A percentile compares a stretch with the other conserved stretches of the same genome.
Conservation (phyloP, 306 rosid species). For the Cyamopsis tetragonoloba region DNA sequence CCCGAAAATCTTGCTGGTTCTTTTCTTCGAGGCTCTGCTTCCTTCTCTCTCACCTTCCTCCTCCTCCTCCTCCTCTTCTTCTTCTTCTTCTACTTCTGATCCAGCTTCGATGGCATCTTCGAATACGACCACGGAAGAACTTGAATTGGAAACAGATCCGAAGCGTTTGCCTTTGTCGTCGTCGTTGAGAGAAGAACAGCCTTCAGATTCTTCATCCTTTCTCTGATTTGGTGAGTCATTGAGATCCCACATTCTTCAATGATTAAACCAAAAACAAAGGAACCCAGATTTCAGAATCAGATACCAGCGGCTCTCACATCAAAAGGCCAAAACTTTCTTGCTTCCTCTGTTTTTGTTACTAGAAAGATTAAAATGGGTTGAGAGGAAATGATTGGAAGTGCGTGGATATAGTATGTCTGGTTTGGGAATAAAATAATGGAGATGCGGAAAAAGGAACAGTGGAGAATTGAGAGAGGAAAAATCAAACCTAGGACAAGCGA, state of each 20-base stretch:
- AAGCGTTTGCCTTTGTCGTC: slow-evolving; percentile 69
- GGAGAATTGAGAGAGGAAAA: slow-evolving; percentile 20
- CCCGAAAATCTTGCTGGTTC: slow-evolving; percentile 58
- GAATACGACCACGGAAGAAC: slow-evolving; percentile 70
- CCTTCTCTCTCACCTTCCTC: neutral
- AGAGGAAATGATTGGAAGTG: neutral
- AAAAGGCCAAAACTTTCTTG: slow-evolving; percentile 21
- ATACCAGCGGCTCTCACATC: slow-evolving; percentile 11
- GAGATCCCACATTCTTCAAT: slow-evolving; percentile 97
- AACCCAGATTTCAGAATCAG: slow-evolving; percentile 6
- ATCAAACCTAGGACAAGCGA: slow-evolving; percentile 39
- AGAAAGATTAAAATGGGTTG: slow-evolving; percentile 2
- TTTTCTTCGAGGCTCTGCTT: slow-evolving; percentile 27
- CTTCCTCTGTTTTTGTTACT: neutral
- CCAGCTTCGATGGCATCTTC: slow-evolving; percentile 81
- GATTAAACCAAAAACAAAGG: neutral
- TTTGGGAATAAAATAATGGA: slow-evolving; percentile 7
- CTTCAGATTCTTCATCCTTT: slow-evolving; percentile 52
- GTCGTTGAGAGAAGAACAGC: slow-evolving; percentile 62
- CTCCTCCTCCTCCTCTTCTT: neutral
- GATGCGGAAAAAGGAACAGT: slow-evolving; percentile 1
- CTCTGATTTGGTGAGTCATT: slow-evolving; percentile 76
- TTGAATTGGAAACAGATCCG: slow-evolving; percentile 87
- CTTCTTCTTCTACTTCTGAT: slow-evolving; percentile 59
- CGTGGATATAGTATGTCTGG: neutral